phyloP scores from a whole-genome alignment of 139 green algal species.

The Trebouxia sp. region DNA sequence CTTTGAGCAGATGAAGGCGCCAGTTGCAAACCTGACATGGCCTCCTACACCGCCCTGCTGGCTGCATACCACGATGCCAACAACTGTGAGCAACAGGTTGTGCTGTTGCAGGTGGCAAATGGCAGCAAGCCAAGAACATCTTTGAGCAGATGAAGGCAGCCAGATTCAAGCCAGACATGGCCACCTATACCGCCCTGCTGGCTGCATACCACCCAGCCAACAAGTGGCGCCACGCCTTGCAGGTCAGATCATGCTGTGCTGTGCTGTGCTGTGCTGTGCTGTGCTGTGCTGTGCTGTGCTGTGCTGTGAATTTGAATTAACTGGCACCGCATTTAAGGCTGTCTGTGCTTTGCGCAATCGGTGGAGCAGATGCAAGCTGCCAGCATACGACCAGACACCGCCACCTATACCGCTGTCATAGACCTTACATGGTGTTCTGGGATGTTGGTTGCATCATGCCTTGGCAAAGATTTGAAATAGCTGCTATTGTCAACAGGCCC shows the following conservation, averaged over 20 bases:
- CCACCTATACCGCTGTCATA: slow-evolving; percentile 53
- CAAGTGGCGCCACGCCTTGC: slow-evolving; percentile 47
- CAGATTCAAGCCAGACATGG: slow-evolving; percentile 70
- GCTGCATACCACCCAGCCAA: slow-evolving; percentile 62
- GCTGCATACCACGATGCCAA: slow-evolving; percentile 62
- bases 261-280: neutral
- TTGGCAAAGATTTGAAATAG: too few relatives aligned
- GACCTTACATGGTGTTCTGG: slow-evolving; percentile 49
- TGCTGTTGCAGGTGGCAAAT: neutral
- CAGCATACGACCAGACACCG: slow-evolving; percentile 44
- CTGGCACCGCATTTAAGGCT: too few relatives aligned
- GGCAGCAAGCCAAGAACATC: slow-evolving; percentile 43
- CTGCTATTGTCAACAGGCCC: neutral
- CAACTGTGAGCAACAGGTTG: neutral
- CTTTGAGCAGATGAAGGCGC: slow-evolving; percentile 55
- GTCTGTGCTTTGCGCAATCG: too few relatives aligned
- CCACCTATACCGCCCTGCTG: slow-evolving; percentile 80
- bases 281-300: neutral
- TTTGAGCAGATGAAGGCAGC: slow-evolving; percentile 55
- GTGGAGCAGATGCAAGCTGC: slow-evolving; percentile 47
- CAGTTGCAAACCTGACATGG: slow-evolving; percentile 70
- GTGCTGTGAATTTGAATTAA: neutral
- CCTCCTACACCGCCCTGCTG: slow-evolving; percentile 80
- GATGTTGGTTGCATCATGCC: too few relatives aligned
- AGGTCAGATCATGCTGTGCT: neutral